These are phyloP conservation scores for Suillus hirtellus DNA, from an alignment of 768 basidiomycete species.

Conservation along the genomic window DNA sequence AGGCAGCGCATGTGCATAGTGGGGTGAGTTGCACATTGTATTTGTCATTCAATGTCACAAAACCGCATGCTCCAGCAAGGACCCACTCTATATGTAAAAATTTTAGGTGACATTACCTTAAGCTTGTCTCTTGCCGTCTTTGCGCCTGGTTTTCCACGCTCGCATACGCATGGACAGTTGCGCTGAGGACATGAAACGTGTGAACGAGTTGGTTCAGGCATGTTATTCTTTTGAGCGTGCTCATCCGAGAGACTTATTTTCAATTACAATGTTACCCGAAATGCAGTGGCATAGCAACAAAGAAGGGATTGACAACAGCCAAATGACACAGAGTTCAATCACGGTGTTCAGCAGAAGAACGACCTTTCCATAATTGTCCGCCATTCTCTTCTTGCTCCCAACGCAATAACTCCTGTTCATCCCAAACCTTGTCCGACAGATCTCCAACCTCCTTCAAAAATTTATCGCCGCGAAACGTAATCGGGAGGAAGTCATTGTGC, in stretches of 20 bases:
- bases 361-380: constrained; percentile 50
- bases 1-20: background rate
- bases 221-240: background rate
- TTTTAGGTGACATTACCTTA: too few species aligned
- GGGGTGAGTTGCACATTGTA: background rate
- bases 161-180: background rate
- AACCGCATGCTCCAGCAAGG: background rate
- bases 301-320: background rate
- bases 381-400: constrained; percentile 59
- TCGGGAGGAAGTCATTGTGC: constrained; percentile 61
- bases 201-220: background rate
- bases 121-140: background rate
- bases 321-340: background rate
- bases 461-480: constrained; percentile 40
- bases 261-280: background rate
- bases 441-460: constrained; percentile 50
- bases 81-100: too few species aligned
- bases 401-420: constrained; percentile 52
- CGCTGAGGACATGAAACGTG: background rate
- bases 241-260: background rate
- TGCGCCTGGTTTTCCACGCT: background rate
- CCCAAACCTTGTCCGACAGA: constrained; percentile 51
- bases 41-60: background rate
- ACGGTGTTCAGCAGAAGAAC: constrained; percentile 12
- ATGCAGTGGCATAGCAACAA: background rate